Percentiles rank a stretch among this genome's conserved stretches.
Evolutionary conservation across 495 filamentous ascomycete species (phyloP).

Genomic region (Neurospora intermedia): DNA sequence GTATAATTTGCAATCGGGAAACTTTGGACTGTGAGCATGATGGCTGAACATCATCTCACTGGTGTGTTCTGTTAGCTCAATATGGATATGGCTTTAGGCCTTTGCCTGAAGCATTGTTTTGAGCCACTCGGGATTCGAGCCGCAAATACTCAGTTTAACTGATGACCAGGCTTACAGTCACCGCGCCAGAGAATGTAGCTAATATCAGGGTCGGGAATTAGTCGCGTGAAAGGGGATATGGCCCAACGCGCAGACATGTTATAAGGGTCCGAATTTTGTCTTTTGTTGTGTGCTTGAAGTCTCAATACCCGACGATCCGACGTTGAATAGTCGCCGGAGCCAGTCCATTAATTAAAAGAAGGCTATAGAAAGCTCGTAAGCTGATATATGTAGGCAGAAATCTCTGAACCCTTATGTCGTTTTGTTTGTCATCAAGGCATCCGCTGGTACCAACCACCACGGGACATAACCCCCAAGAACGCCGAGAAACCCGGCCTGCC

Average conservation of each 20-base stretch:
- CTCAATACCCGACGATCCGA: background rate
- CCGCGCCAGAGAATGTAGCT: background rate
- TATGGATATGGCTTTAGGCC: background rate
- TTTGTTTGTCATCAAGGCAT: conserved; percentile 9
- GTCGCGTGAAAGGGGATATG: background rate
- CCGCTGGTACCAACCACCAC: background rate
- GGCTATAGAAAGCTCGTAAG: background rate
- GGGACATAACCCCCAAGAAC: conserved; percentile 5
- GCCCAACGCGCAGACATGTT: background rate
- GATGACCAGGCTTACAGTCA: background rate
- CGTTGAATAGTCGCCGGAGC: background rate
- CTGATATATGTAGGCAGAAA: background rate
- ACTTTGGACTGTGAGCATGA: background rate
- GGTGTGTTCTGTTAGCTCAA: background rate
- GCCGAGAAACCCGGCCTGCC: conserved; percentile 6
- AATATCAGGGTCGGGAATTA: background rate
- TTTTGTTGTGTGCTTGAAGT: background rate
- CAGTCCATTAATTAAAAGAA: background rate
- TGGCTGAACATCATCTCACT: background rate
- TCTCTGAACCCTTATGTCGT: background rate
- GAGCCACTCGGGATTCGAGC: background rate
- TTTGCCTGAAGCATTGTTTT: background rate
- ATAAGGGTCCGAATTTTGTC: background rate
- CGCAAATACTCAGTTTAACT: background rate
- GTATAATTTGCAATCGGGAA: background rate